These are phyloP conservation scores for Penicillium bovifimosum DNA, from an alignment of 495 filamentous ascomycete species.

Conservation along the genomic window DNA sequence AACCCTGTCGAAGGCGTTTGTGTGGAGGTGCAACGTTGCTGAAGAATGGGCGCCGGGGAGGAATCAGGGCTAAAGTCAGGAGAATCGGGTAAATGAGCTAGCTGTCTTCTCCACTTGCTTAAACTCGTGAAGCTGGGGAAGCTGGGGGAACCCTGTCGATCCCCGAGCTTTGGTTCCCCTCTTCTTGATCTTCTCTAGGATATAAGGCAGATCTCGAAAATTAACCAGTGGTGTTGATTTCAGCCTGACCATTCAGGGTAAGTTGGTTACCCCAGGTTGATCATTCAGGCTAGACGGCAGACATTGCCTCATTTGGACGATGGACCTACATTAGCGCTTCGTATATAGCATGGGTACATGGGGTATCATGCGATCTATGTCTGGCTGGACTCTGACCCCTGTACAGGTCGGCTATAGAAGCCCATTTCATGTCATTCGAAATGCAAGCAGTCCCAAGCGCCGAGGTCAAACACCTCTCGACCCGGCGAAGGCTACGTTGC, in stretches of 20 bases:
- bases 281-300: background rate
- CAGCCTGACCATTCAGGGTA: background rate
- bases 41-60: background rate
- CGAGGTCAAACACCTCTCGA: no score
- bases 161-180: background rate
- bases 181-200: background rate
- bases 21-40: background rate
- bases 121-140: background rate
- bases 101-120: background rate
- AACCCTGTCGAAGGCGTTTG: background rate
- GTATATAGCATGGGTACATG: background rate
- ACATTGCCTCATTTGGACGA: background rate
- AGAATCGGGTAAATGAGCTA: constrained; percentile 6
- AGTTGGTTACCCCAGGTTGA: background rate
- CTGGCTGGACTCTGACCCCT: background rate
- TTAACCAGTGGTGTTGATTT: background rate
- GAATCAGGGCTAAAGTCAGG: constrained; percentile 9
- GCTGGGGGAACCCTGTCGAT: constrained; percentile 6
- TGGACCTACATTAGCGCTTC: background rate
- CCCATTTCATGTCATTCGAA: background rate
- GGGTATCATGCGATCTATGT: background rate
- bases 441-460: background rate
- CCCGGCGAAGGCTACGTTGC: no score
- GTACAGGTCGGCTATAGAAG: background rate
- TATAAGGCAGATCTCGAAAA: background rate